Base-by-base conservation (phyloP, 2,329 filamentous ascomycete genomes). In the Aspergillus pseudoviridinutans region DNA sequence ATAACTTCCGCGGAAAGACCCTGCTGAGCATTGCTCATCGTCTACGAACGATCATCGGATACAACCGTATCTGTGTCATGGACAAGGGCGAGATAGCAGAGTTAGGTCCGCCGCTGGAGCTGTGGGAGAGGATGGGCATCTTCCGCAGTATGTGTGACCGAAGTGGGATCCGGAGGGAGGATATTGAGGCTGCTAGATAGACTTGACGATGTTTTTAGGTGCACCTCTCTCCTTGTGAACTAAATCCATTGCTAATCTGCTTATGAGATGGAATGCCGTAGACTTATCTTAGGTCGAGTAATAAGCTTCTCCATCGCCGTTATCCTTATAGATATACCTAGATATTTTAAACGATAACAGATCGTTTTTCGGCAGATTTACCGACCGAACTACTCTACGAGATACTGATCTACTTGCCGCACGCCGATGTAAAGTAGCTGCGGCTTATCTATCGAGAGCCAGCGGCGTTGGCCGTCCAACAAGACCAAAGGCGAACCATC, bases 11-110 rank as follows among this genome's bases (percentile, higher is more conserved):
- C 54, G 92, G 92, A 58, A 91, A 89, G 79, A 97, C 93, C 2
- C 77, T 97, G 50, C 79, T 97, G 24, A 96, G 92, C 75, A 97
- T 97, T 71, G 93, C 93, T 5, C 93, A 97, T 75, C 84, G 93
- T 4, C 79, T 97, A 67, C 88, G 91, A 69, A 97, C 94, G 1
- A 96, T 99, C 61, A 88, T 97, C 61, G 87, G 87, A 28, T 97
- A 97, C 74, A 93, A 99, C 74, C 86, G 93, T 50, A 96, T 99
- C 71, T 93, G 92, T 68, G 94, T 99, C 65, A 96, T 99, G 92
- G 93, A 97, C 67, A 82, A 87, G 49, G 94, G 94, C 0, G 77
- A 78, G 17, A 97, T 99, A 68, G 91, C 90, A 0, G 92, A 97
- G 81, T 80, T 97, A 61, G 94, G 90, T 68, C 82, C 84, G 14